Percentiles rank a stretch among this genome's conserved stretches.
These are phyloP conservation scores for Diaporthe australafricana DNA, from an alignment of 2,329 filamentous ascomycete genomes.

Conservation along the genomic window DNA sequence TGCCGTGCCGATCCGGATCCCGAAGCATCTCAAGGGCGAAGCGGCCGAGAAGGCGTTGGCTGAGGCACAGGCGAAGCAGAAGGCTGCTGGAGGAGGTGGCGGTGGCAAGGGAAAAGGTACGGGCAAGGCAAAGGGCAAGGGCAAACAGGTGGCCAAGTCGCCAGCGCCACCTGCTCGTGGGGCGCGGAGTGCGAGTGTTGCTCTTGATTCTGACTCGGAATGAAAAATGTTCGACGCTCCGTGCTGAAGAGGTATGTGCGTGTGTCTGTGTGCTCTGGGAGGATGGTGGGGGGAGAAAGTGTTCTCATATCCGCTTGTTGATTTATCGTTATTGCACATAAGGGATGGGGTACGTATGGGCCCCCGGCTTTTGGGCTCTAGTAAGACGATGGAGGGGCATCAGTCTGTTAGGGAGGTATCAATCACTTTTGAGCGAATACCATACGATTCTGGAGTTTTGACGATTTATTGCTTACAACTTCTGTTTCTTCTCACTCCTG, in stretches of 20 bases:
- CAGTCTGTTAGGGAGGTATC: no score
- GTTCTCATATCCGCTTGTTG: no score
- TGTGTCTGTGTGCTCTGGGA: no score
- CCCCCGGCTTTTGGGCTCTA: no score
- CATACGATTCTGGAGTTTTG: no score
- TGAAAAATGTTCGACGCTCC: not conserved
- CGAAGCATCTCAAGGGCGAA: slow-evolving; percentile 29
- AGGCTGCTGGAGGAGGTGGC: not conserved
- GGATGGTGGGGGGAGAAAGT: no score
- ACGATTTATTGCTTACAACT: no score
- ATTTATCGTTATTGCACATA: no score
- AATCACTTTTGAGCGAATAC: no score
- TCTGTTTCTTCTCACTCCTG: no score
- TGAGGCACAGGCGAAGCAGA: not conserved
- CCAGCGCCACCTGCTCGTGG: not conserved
- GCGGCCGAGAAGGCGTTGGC: slow-evolving; percentile 19
- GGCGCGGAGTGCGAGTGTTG: slow-evolving; percentile 21
- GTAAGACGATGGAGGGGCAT: no score
- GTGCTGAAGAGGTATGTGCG: not conserved
- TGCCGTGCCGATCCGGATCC: slow-evolving; percentile 15
- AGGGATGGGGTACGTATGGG: no score
- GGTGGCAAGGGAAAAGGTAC: not conserved
- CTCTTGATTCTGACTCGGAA: slow-evolving; percentile 30
- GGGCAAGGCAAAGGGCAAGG: not conserved
- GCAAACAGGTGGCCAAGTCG: not conserved